Percentiles rank a stretch among this genome's conserved stretches.
Evolutionary conservation across 768 basidiomycete genomes (phyloP).

Genomic region (Rhodotorula graminis): DNA sequence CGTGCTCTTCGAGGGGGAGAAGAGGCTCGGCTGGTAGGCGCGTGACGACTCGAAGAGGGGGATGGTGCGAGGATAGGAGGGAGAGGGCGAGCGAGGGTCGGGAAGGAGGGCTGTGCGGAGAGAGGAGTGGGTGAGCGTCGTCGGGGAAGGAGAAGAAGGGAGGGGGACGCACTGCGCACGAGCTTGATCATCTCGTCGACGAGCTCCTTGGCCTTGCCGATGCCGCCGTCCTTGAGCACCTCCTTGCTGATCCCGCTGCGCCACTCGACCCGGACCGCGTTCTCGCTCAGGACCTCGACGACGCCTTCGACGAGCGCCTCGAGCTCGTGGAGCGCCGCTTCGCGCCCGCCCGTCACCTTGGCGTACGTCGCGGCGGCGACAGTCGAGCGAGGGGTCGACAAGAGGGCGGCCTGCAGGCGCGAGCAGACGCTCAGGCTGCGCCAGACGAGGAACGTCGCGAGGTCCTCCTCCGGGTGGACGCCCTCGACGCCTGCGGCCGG

Average conservation of each 20-base stretch:
- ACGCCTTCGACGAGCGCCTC: constrained; percentile 20
- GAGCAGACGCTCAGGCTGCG: constrained; percentile 14
- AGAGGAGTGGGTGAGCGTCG: neutral
- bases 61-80: constrained; percentile 6
- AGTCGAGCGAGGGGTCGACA: neutral
- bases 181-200: constrained; percentile 23
- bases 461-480: constrained; percentile 28
- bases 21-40: constrained; percentile 1
- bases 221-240: constrained; percentile 5
- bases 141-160: neutral
- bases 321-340: constrained; percentile 5
- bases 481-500: neutral
- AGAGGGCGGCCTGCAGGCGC: constrained; percentile 12
- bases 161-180: constrained; percentile 13
- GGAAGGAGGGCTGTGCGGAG: neutral
- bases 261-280: constrained; percentile 22
- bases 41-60: constrained; percentile 19
- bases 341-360: constrained; percentile 7
- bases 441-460: constrained; percentile 34
- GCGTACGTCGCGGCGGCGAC: too few relatives aligned
- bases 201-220: constrained; percentile 32
- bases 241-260: neutral
- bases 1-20: constrained; percentile 12
- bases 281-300: constrained; percentile 18
- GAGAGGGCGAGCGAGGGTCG: too few relatives aligned